phyloP scores from a whole-genome alignment of 2,329 filamentous ascomycete genomes.

The Pseudogymnoascus sp. region DNA sequence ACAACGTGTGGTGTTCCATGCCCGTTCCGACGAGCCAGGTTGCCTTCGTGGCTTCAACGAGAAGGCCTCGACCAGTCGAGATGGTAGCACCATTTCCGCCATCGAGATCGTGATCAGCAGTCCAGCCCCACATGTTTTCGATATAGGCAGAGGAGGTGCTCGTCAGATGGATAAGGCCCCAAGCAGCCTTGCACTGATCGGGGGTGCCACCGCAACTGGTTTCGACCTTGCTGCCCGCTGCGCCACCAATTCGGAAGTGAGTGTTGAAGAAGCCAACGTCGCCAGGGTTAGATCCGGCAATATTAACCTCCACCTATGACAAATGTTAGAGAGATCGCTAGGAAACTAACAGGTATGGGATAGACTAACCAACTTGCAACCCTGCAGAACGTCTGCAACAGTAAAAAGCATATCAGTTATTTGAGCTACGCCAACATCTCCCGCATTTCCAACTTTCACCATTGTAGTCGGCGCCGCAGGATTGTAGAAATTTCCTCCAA shows the following conservation, averaged over 20 bases:
- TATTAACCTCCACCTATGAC: constrained; percentile 16
- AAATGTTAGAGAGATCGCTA: neutral
- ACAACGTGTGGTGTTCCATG: constrained; percentile 43
- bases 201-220: constrained; percentile 30
- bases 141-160: constrained; percentile 33
- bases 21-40: constrained; percentile 46
- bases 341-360: neutral
- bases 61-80: too few relatives aligned
- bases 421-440: constrained; percentile 36
- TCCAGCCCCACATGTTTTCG: constrained; percentile 37
- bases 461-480: too few relatives aligned
- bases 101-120: constrained; percentile 4
- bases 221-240: neutral
- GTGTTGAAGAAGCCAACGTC: constrained; percentile 10
- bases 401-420: constrained; percentile 46
- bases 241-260: too few relatives aligned
- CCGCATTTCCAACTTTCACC: too few relatives aligned
- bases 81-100: neutral
- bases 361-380: constrained; percentile 13
- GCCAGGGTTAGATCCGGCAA: constrained; percentile 13
- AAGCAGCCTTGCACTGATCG: constrained; percentile 29
- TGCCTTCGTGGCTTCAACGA: constrained; percentile 26
- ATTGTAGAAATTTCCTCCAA: constrained; percentile 37
- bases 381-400: constrained; percentile 36
- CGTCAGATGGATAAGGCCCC: constrained; percentile 34